phyloP scores from a whole-genome alignment of 306 rosid genomes.

The Clitoria ternatea region DNA sequence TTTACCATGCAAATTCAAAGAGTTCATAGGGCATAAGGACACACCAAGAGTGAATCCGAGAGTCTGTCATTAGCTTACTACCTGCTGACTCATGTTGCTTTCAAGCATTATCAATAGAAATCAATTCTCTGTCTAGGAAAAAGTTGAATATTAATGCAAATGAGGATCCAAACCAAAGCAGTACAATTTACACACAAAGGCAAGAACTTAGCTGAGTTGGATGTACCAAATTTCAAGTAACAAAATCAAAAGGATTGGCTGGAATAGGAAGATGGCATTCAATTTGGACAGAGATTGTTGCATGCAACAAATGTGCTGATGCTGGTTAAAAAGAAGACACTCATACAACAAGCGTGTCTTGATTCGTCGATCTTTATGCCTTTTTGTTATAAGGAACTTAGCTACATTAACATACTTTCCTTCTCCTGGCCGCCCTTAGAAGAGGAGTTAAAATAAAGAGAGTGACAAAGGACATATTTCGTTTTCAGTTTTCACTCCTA shows the following conservation, averaged over 20 bases:
- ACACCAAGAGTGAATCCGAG: conserved; percentile 61
- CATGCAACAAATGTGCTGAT: conserved; percentile 16
- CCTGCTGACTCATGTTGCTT: conserved; percentile 81
- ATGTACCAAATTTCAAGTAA: conserved; percentile 23
- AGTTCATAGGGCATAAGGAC: conserved; percentile 51
- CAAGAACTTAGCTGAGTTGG: conserved; percentile 31
- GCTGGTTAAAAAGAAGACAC: neutral
- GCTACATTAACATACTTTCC: conserved; percentile 5
- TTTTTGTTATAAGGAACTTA: conserved; percentile 3
- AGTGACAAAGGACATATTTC: neutral
- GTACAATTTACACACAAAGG: conserved; percentile 31
- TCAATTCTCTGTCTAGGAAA: conserved; percentile 77
- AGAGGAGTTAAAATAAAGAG: conserved; percentile 12
- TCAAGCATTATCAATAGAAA: conserved; percentile 66
- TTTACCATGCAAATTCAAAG: conserved; percentile 55
- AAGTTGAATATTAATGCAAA: conserved; percentile 57
- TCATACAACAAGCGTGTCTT: conserved; percentile 11
- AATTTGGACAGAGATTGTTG: neutral
- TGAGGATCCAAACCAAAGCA: conserved; percentile 40
- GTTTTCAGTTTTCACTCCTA: conserved; percentile 15
- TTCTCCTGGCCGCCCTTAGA: neutral
- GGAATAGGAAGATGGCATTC: conserved; percentile 14
- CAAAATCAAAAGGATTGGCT: conserved; percentile 17
- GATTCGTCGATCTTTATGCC: neutral
- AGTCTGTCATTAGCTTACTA: conserved; percentile 80